Base-by-base conservation (phyloP, 2,329 filamentous ascomycete species). In the Davidsoniella australis region DNA sequence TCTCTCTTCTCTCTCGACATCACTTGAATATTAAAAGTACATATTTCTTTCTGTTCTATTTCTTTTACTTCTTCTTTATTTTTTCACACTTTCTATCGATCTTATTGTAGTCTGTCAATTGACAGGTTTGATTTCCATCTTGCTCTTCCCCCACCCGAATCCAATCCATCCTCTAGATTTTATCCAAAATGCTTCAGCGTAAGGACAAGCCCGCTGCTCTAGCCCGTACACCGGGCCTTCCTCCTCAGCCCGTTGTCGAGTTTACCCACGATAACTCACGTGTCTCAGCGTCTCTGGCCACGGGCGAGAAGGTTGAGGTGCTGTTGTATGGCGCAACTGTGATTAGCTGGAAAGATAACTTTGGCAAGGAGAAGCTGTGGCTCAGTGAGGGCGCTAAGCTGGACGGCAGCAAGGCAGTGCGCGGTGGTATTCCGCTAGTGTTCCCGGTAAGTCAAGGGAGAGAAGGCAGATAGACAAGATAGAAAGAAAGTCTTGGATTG, bases 261-360 rank as follows among this genome's bases (percentile, higher is more conserved):
- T 78, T 88, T 59, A 75, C 78, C 24, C 74, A 84, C 58, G 76
- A 78, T 61, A 79, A 79, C 64, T 74, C 75, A 53, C 77, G 76
- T 53, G 80, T 96, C 47, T 75, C 76, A n/a, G 89, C 89, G 33
- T 74, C 73, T 26, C 76, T 96, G 41, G 85, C 87, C 38, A 83
- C 85, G 0, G 88, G 89, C 56, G 88, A 96, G 67, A 85, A 78
- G 49, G 76, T 94, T 56, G 80, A 86, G 56, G 72, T 98, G 37
- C 71, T 94, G 53, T 77, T 96, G n/a, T 84, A 84, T 60, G 91
- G 91, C 52, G 91, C 91, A 9, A 96, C 88, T 1, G 82, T 98
- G 44, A 79, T 84, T 52, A 91, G 83, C 65, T 98, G 91, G 91
- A 94, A 91, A 71, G 81, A 83, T 61, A 75, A 78, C 52, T 70